These are phyloP conservation scores for Angophora floribunda DNA, from an alignment of 345 rosid species.

Conservation along the genomic window DNA sequence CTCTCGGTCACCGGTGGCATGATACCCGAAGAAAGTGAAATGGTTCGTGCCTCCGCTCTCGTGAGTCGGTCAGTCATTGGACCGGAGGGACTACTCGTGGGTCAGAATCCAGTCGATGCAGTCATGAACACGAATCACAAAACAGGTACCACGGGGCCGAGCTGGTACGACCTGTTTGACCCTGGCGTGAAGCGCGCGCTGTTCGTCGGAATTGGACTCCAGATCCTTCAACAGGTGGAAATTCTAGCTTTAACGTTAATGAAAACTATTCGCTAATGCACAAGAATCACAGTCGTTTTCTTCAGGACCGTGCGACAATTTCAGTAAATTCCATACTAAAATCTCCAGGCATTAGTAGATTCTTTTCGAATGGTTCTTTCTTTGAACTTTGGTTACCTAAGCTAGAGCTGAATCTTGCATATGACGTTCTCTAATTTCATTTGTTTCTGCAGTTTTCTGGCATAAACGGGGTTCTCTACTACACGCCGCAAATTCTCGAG, in stretches of 20 bases:
- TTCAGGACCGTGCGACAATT: background rate
- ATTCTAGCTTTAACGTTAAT: background rate
- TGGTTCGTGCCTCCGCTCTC: conserved; percentile 24
- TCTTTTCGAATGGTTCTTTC: background rate
- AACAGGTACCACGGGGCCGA: background rate
- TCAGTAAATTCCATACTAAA: background rate
- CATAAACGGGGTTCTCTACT: conserved; percentile 38
- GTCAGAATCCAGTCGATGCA: background rate
- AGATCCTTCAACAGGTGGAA: conserved; percentile 36
- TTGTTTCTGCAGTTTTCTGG: conserved; percentile 19
- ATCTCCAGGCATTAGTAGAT: background rate
- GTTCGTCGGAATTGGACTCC: conserved; percentile 29
- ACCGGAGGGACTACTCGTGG: conserved; percentile 1
- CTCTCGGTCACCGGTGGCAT: conserved; percentile 3
- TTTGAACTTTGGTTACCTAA: background rate
- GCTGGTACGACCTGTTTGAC: conserved; percentile 16
- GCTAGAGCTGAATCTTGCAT: background rate
- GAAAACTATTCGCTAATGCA: background rate
- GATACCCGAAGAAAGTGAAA: conserved; percentile 1
- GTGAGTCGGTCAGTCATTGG: conserved; percentile 21
- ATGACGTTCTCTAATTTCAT: background rate
- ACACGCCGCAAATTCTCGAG: conserved; percentile 37
- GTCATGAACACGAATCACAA: background rate
- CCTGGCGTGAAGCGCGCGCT: conserved; percentile 41
- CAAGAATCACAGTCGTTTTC: background rate